Evolutionary conservation across 2,329 filamentous ascomycete species (phyloP).

Genomic region (Sphaerulina musiva): DNA sequence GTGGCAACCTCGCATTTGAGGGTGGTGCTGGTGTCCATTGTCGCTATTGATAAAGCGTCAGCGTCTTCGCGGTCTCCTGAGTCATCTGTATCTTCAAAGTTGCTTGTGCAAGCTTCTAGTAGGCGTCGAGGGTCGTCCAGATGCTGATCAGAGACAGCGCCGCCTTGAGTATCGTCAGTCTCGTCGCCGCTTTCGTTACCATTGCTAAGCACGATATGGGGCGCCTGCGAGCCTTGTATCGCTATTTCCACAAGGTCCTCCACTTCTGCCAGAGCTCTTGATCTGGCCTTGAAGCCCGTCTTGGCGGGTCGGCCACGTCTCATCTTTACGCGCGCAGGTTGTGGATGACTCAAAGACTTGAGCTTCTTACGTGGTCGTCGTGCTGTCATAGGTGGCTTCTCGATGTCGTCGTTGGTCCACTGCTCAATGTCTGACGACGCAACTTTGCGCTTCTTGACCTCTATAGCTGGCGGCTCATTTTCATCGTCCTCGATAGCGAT

Average conservation of each 20-base stretch:
- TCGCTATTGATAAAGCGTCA: neutral
- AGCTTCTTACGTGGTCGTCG: conserved; percentile 14
- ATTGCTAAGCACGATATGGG: neutral
- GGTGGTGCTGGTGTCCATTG: neutral
- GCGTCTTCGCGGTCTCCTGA: neutral
- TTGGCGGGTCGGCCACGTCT: neutral
- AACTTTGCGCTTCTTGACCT: conserved; percentile 4
- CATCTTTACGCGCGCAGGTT: neutral
- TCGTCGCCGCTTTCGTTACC: neutral
- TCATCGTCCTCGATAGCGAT: conserved; percentile 1
- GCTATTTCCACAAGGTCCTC: conserved; percentile 9
- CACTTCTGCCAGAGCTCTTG: neutral
- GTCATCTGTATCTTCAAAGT: neutral
- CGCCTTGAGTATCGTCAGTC: neutral
- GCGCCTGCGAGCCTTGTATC: neutral
- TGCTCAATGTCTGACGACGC: neutral
- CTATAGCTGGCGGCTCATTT: neutral
- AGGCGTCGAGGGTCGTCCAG: neutral
- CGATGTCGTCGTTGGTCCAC: neutral
- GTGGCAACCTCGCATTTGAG: neutral
- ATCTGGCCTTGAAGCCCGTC: neutral
- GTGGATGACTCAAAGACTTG: conserved; percentile 1
- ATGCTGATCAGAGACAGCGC: neutral
- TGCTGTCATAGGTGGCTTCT: neutral
- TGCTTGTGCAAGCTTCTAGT: neutral